Percentiles rank a stretch among this genome's conserved stretches.
Conservation (phyloP, 495 filamentous ascomycete genomes). For the Xylaria telfairii region DNA sequence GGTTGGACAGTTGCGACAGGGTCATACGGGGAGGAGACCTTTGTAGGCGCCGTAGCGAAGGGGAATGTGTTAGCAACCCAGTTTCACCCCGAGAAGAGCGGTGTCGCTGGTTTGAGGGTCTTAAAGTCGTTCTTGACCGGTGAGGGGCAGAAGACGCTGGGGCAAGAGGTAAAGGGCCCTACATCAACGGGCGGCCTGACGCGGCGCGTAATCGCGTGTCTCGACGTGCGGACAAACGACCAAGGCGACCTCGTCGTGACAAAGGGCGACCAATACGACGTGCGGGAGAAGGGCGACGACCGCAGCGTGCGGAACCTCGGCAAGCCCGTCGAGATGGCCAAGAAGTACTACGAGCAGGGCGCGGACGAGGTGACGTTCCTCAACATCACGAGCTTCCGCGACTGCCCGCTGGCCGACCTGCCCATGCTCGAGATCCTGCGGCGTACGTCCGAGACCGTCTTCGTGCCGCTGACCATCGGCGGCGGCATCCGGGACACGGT, state of each 20-base stretch:
- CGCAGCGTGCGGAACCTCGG: slow-evolving; percentile 89
- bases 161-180: slow-evolving; percentile 28
- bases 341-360: slow-evolving; percentile 93
- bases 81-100: slow-evolving; percentile 98
- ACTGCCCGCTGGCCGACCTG: slow-evolving; percentile 87
- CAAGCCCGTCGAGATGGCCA: slow-evolving; percentile 94
- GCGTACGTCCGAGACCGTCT: slow-evolving; percentile 86
- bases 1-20: slow-evolving; percentile 91
- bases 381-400: slow-evolving; percentile 97
- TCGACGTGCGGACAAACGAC: slow-evolving; percentile 97
- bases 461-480: slow-evolving; percentile 96
- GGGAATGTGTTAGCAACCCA: slow-evolving; percentile 89
- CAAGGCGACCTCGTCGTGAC: slow-evolving; percentile 94
- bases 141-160: slow-evolving; percentile 53
- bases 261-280: slow-evolving; percentile 98
- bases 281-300: slow-evolving; percentile 85
- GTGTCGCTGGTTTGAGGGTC: slow-evolving; percentile 81
- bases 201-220: slow-evolving; percentile 87
- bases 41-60: slow-evolving; percentile 87
- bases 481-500: slow-evolving; percentile 92
- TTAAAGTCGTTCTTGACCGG: slow-evolving; percentile 85
- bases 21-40: slow-evolving; percentile 85
- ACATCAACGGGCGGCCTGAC: slow-evolving; percentile 71
- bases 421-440: slow-evolving; percentile 96
- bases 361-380: slow-evolving; percentile 96